These are phyloP conservation scores for Pilobolus umbonatus DNA, from an alignment of 192 early-diverging fungal genomes.

Conservation along the genomic window DNA sequence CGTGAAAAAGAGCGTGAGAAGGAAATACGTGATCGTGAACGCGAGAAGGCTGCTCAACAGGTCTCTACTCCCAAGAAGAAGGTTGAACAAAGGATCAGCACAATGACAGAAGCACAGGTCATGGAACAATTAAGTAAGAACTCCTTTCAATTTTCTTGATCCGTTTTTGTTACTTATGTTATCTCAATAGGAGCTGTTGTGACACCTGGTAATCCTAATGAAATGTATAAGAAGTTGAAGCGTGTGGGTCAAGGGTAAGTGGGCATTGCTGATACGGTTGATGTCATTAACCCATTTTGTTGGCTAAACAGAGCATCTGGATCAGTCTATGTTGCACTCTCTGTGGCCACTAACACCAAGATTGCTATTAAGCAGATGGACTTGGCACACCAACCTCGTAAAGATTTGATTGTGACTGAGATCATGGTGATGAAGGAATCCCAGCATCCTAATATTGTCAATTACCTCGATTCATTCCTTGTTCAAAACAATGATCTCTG, in stretches of 20 bases:
- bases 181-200: constrained; percentile 72
- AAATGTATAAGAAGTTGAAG: constrained; percentile 89
- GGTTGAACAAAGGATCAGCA: constrained; percentile 78
- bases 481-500: constrained; percentile 84
- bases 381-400: constrained; percentile 77
- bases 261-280: background rate
- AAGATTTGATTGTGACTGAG: constrained; percentile 89
- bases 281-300: background rate
- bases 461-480: constrained; percentile 92
- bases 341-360: constrained; percentile 62
- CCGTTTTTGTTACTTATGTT: constrained; percentile 21
- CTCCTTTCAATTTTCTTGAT: constrained; percentile 1
- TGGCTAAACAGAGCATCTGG: constrained; percentile 73
- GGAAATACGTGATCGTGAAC: constrained; percentile 21
- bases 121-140: constrained; percentile 82
- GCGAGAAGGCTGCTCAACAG: constrained; percentile 18
- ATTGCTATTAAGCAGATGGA: constrained; percentile 97
- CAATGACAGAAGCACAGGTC: constrained; percentile 91
- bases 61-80: constrained; percentile 52
- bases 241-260: constrained; percentile 93
- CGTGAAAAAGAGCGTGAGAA: constrained; percentile 23
- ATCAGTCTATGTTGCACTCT: constrained; percentile 92
- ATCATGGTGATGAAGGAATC: constrained; percentile 94
- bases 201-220: constrained; percentile 84
- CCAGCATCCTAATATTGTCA: constrained; percentile 95